A percentile compares a stretch with the other conserved stretches of the same genome.
These are phyloP conservation scores for Pistacia integerrima DNA, from an alignment of 345 rosid species.

Conservation along the genomic window DNA sequence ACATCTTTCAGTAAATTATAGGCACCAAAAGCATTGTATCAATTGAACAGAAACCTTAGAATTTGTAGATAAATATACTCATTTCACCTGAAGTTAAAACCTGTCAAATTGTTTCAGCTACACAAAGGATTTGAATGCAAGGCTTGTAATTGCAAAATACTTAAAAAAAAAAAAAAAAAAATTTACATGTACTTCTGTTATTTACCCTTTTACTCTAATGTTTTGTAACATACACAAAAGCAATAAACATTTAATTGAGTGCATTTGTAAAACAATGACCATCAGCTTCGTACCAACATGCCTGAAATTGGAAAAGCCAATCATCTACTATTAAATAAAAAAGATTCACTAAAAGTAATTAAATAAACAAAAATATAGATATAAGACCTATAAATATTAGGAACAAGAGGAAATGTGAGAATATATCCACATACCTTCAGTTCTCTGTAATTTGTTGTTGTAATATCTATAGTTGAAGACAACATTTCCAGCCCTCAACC, in stretches of 20 bases:
- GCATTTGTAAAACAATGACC: not conserved
- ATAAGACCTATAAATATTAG: not conserved
- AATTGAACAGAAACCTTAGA: not conserved
- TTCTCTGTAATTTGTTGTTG: constrained; percentile 82
- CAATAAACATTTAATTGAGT: not conserved
- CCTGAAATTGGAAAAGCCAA: not conserved
- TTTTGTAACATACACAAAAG: not conserved
- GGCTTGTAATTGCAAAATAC: not conserved
- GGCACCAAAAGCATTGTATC: not conserved
- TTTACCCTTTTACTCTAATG: not conserved
- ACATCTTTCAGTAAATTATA: not conserved
- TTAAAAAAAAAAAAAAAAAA: not conserved
- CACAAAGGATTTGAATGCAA: not conserved
- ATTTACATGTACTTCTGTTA: not conserved
- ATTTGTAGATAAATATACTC: not conserved
- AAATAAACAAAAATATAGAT: not conserved
- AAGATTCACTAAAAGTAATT: no score
- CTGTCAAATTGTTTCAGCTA: not conserved
- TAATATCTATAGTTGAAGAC: constrained; percentile 90
- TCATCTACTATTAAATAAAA: not conserved
- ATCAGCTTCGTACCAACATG: not conserved
- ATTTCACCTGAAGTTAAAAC: not conserved
- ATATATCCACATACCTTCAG: constrained; percentile 71
- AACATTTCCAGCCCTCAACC: constrained; percentile 96
- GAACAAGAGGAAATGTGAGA: not conserved